Conservation (phyloP, 1,139 yeast species). For the Candida glucosophila region DNA sequence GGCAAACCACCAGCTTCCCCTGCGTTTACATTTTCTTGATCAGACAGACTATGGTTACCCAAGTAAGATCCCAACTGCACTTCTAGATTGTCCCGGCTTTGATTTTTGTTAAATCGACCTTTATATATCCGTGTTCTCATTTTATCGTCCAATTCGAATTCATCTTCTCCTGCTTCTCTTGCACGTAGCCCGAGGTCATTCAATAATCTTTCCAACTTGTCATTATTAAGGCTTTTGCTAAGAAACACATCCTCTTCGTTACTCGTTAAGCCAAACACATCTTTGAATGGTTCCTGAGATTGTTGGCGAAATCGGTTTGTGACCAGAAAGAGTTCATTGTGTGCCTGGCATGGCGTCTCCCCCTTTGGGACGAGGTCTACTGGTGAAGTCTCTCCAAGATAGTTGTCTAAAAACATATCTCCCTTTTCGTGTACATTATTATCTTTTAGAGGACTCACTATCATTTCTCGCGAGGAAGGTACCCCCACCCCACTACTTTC, state of each 20-base stretch:
- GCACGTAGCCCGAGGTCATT: conserved; percentile 14
- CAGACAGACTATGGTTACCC: conserved; percentile 10
- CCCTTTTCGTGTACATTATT: conserved; percentile 4
- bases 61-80: conserved; percentile 14
- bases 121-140: conserved; percentile 37
- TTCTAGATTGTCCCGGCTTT: conserved; percentile 20
- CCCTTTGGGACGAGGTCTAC: conserved; percentile 9
- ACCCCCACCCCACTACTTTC: no score
- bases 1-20: no score
- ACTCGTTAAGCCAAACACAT: conserved; percentile 5
- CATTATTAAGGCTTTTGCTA: conserved; percentile 20
- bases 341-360: conserved; percentile 12
- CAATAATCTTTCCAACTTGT: conserved; percentile 30
- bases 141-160: conserved; percentile 38
- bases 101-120: conserved; percentile 23
- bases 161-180: conserved; percentile 16
- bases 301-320: conserved; percentile 19
- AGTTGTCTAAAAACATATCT: conserved; percentile 3
- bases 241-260: conserved; percentile 10
- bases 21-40: conserved; percentile 29
- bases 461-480: no score
- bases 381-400: no score
- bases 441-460: no score
- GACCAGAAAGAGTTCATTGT: conserved; percentile 33
- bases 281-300: conserved; percentile 4